Evolutionary conservation across 2,329 filamentous ascomycete species (phyloP).

Genomic region (Xylariales sp.): DNA sequence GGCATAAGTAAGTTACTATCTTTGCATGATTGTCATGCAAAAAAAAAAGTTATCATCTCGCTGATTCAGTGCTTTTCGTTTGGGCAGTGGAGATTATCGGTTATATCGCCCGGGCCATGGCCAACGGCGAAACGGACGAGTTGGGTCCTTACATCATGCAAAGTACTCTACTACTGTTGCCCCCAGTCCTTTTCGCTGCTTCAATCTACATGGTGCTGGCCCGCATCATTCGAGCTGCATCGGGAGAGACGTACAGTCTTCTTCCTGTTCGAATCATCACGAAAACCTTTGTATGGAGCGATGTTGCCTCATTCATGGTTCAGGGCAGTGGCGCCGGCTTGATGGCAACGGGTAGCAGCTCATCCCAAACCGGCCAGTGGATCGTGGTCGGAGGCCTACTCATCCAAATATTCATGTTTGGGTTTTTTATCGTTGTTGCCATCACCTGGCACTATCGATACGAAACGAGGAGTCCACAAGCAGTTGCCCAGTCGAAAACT

Average conservation of each 20-base stretch:
- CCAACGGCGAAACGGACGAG: slow-evolving; percentile 17
- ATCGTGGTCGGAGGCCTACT: slow-evolving; percentile 53
- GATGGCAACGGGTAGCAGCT: slow-evolving; percentile 14
- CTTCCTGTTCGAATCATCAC: slow-evolving; percentile 36
- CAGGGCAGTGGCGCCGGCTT: slow-evolving; percentile 42
- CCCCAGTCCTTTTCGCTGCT: slow-evolving; percentile 43
- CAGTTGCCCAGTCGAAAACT: background rate
- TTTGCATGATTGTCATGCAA: too few relatives aligned
- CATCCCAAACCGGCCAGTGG: slow-evolving; percentile 35
- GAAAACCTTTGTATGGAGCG: slow-evolving; percentile 50
- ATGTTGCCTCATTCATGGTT: slow-evolving; percentile 47
- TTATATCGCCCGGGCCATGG: background rate
- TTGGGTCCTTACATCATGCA: slow-evolving; percentile 37
- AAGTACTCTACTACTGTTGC: slow-evolving; percentile 38
- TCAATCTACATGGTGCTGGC: slow-evolving; percentile 48
- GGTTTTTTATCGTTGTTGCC: background rate
- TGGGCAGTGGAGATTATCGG: slow-evolving; percentile 1
- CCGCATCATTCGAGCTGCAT: slow-evolving; percentile 34
- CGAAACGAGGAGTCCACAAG: background rate
- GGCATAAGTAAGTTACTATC: slow-evolving; percentile 36
- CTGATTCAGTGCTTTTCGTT: background rate
- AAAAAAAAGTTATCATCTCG: too few relatives aligned
- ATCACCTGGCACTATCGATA: too few relatives aligned
- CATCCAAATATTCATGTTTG: slow-evolving; percentile 54
- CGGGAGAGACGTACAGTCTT: slow-evolving; percentile 22